These are phyloP conservation scores for Leccinum subrobustum DNA, from an alignment of 1,284 basidiomycete genomes.

Conservation along the genomic window DNA sequence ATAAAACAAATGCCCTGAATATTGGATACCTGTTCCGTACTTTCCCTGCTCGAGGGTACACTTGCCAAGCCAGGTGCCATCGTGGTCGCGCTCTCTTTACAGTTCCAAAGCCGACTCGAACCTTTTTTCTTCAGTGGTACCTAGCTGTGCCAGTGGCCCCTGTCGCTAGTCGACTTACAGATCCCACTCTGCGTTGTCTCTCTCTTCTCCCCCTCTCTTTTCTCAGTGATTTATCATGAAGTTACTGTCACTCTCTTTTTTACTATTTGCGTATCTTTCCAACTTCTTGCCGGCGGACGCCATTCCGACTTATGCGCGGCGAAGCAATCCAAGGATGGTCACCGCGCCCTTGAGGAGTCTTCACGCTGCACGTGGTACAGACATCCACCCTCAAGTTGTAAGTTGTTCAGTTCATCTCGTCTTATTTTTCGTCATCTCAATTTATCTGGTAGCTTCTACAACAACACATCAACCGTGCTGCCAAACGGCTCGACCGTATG, in stretches of 20 bases:
- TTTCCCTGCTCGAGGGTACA: not conserved
- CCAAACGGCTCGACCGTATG: conserved; percentile 69
- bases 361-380: conserved; percentile 18
- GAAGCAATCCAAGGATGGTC: conserved; percentile 19
- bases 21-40: conserved; percentile 21
- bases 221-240: conserved; percentile 18
- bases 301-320: conserved; percentile 19
- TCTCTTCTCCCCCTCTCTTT: not conserved
- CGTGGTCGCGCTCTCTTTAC: conserved; percentile 4
- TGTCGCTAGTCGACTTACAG: conserved; percentile 17
- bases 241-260: conserved; percentile 15
- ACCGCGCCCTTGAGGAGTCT: conserved; percentile 30
- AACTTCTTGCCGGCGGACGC: conserved; percentile 12
- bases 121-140: not conserved
- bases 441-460: conserved; percentile 53
- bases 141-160: not conserved
- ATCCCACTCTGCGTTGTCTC: not conserved
- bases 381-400: conserved; percentile 65
- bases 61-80: conserved; percentile 25
- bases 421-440: not conserved
- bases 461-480: conserved; percentile 68
- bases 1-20: conserved; percentile 9
- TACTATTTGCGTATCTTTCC: conserved; percentile 22
- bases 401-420: conserved; percentile 27
- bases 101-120: conserved; percentile 23